Percentiles rank a stretch among this genome's conserved stretches.
Evolutionary conservation across 2,329 filamentous ascomycete species (phyloP).

Genomic region (Ascochyta rabiei): DNA sequence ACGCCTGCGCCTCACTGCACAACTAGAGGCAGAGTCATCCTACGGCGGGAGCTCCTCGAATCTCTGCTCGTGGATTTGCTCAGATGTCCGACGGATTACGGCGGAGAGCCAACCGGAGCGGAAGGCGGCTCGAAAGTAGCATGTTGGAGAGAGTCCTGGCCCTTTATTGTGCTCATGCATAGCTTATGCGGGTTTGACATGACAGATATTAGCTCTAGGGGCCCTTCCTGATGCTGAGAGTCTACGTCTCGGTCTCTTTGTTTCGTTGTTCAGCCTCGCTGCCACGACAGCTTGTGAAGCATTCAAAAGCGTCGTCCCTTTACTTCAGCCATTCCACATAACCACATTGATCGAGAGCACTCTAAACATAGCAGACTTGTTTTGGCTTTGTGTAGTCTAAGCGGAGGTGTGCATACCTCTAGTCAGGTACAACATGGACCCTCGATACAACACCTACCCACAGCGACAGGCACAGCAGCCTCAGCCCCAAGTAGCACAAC

Average conservation of each 20-base stretch:
- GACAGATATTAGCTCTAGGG: slow-evolving; percentile 36
- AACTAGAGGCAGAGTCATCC: slow-evolving; percentile 30
- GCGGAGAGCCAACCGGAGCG: slow-evolving; percentile 36
- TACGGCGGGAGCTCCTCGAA: slow-evolving; percentile 40
- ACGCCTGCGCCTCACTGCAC: slow-evolving; percentile 40
- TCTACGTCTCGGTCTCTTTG: slow-evolving; percentile 11
- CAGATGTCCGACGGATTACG: slow-evolving; percentile 30
- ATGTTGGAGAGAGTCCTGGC: slow-evolving; percentile 16
- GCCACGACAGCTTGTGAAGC: neutral
- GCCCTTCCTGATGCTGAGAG: slow-evolving; percentile 19
- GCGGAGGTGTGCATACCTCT: neutral
- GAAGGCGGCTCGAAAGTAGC: slow-evolving; percentile 31
- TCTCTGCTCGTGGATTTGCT: slow-evolving; percentile 30
- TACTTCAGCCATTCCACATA: neutral
- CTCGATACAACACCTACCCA: slow-evolving; percentile 24
- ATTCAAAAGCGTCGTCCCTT: neutral
- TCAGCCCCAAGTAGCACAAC: slow-evolving; percentile 18
- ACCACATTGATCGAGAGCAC: neutral
- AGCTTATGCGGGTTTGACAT: slow-evolving; percentile 29
- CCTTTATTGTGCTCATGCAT: slow-evolving; percentile 35
- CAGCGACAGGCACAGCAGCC: slow-evolving; percentile 23
- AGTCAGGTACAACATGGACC: slow-evolving; percentile 27
- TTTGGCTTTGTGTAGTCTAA: neutral
- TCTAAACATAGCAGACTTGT: neutral
- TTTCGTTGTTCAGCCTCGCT: slow-evolving; percentile 6